These are phyloP conservation scores for Lactarius evosmus DNA, from an alignment of 768 basidiomycete genomes.

Conservation along the genomic window DNA sequence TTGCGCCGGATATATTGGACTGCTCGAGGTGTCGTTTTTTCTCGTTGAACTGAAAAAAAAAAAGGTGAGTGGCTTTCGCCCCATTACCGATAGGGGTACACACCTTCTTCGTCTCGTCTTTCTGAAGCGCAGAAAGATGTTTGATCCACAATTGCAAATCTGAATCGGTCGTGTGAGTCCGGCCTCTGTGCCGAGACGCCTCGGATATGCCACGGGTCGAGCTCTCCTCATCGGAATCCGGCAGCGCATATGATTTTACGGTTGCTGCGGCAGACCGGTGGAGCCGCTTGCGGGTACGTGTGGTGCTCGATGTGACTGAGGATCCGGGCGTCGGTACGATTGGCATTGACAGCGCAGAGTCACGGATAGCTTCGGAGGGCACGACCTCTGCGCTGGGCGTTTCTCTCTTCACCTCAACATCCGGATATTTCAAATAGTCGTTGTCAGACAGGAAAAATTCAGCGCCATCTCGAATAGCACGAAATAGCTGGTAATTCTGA, in stretches of 20 bases:
- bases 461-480: conserved; percentile 60
- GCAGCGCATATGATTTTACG: conserved; percentile 59
- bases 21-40: conserved; percentile 56
- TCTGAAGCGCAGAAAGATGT: conserved; percentile 55
- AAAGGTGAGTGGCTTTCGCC: neutral
- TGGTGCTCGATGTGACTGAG: conserved; percentile 30
- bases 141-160: conserved; percentile 65
- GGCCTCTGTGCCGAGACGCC: conserved; percentile 35
- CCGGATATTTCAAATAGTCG: conserved; percentile 49
- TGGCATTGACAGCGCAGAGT: conserved; percentile 8
- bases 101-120: conserved; percentile 71
- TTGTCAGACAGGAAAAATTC: conserved; percentile 69
- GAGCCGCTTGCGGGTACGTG: conserved; percentile 46
- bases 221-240: conserved; percentile 69
- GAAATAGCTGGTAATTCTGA: conserved; percentile 54
- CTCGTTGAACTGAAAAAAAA: conserved; percentile 51
- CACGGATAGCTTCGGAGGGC: conserved; percentile 27
- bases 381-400: conserved; percentile 23
- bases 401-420: conserved; percentile 27
- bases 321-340: conserved; percentile 30
- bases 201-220: conserved; percentile 37
- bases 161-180: conserved; percentile 41
- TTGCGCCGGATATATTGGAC: conserved; percentile 41
- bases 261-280: conserved; percentile 52
- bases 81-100: conserved; percentile 22